Evolutionary conservation across 441 rosid species (phyloP), one percentile per base, ranked within the genome.

Genomic region (Pelargonium fulgidum): DNA sequence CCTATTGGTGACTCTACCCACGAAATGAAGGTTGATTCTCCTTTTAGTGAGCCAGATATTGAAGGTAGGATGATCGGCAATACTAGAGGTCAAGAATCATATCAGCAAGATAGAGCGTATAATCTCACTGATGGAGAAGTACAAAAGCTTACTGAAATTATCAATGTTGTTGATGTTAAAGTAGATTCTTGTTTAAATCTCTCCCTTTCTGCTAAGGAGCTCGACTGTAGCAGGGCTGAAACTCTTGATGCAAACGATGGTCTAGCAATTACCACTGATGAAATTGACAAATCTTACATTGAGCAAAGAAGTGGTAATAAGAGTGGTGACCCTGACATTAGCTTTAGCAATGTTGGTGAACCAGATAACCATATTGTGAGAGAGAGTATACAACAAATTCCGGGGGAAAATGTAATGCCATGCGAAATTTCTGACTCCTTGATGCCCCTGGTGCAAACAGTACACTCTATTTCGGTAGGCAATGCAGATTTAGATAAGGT

Each of bases 11-110:
- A 64, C 72, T 69, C 75, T 62, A 82, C 77, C 67, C 72, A 52
- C 71, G 86, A 72, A 47, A 39, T 75, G 68, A 78, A 73, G 61
- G 78, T 79, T 67, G 79, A 74, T 75, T 71, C 81, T 62, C 75
- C 85, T 71, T 48, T 61, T 41, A 68, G 74, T 61, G 85, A 78
- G 59, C 70, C 67, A 22, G 84, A 72, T 13, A 73, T 69, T 24
- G 82, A 77, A 66, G 74, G 72, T 73, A 75, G 56, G 33, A 36
- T 69, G 65, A 68, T 62, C 58, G 76, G 70, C 14, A 63, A 75
- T 72, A 70, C 81, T 52, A 19, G 70, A 65, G 81, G 73, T 70
- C 41, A 70, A 42, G 81, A 79, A 68, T 64, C 71, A 45, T 24
- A 64, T 70, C 81, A 65, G 36, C 69, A 70, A 65, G 74, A 76